These are phyloP conservation scores for Leucosporidium scottii DNA, from an alignment of 768 basidiomycete species.

Conservation along the genomic window DNA sequence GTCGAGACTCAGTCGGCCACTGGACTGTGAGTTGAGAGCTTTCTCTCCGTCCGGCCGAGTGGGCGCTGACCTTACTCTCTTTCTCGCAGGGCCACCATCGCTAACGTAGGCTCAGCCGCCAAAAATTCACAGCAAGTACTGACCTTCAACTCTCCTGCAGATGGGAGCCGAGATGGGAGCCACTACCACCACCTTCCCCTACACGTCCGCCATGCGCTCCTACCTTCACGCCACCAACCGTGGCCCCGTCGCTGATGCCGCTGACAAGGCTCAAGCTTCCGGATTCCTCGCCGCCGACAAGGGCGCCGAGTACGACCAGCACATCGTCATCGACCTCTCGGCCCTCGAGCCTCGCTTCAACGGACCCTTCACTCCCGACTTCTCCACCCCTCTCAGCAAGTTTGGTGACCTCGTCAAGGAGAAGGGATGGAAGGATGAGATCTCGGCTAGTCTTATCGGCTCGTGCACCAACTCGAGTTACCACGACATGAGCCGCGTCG, in stretches of 20 bases:
- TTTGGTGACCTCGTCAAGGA: constrained; percentile 72
- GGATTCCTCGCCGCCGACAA: constrained; percentile 79
- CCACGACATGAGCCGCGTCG: constrained; percentile 72
- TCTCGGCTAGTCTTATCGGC: constrained; percentile 86
- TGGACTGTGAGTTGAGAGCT: constrained; percentile 47
- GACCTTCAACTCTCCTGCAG: neutral
- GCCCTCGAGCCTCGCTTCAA: constrained; percentile 48
- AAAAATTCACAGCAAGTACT: neutral
- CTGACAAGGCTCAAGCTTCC: constrained; percentile 67
- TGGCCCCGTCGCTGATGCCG: constrained; percentile 72
- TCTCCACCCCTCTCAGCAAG: constrained; percentile 85
- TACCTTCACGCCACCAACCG: constrained; percentile 89
- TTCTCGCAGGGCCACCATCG: constrained; percentile 68
- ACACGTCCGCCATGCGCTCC: constrained; percentile 76
- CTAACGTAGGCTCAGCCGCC: constrained; percentile 50
- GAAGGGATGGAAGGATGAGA: constrained; percentile 87
- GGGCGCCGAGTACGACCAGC: constrained; percentile 85
- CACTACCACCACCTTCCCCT: constrained; percentile 97
- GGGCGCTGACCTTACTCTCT: constrained; percentile 3
- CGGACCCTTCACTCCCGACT: constrained; percentile 95
- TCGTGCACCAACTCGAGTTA: constrained; percentile 99
- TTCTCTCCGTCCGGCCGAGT: neutral
- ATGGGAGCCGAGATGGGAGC: constrained; percentile 99
- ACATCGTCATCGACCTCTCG: constrained; percentile 63
- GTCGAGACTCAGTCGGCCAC: constrained; percentile 86